Evolutionary conservation across 1,284 basidiomycete genomes (phyloP).

Genomic region (Cystobasidium pallidum): DNA sequence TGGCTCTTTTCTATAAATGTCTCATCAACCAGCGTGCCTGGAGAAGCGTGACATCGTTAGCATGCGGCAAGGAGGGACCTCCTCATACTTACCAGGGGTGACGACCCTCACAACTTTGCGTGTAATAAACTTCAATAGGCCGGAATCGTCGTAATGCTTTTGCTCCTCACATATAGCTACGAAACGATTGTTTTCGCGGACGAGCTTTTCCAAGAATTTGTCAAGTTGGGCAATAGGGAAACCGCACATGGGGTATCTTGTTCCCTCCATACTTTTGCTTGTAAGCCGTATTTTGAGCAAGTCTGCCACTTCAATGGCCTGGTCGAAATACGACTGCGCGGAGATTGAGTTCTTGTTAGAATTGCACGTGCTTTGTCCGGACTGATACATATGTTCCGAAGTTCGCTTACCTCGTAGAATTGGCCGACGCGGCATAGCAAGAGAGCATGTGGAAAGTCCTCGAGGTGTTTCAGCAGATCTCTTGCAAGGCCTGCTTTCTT

Average conservation of each 20-base stretch:
- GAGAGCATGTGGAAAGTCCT: slow-evolving; percentile 81
- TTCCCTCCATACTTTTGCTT: slow-evolving; percentile 67
- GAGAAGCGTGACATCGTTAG: neutral
- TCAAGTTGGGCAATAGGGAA: slow-evolving; percentile 84
- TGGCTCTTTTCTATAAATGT: slow-evolving; percentile 78
- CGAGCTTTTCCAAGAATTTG: slow-evolving; percentile 80
- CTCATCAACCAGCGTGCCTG: slow-evolving; percentile 78
- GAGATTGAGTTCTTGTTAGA: slow-evolving; percentile 17
- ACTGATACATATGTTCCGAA: neutral
- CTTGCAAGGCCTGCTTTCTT: slow-evolving; percentile 62
- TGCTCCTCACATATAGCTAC: slow-evolving; percentile 94
- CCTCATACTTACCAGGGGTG: slow-evolving; percentile 72
- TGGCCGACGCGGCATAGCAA: slow-evolving; percentile 87
- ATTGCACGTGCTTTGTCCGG: slow-evolving; percentile 10
- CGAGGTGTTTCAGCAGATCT: slow-evolving; percentile 71
- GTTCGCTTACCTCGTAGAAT: slow-evolving; percentile 80
- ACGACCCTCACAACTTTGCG: slow-evolving; percentile 72
- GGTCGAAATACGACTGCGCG: slow-evolving; percentile 85
- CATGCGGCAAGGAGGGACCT: neutral
- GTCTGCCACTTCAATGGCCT: slow-evolving; percentile 75
- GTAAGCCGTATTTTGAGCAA: slow-evolving; percentile 81
- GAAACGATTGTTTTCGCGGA: slow-evolving; percentile 76
- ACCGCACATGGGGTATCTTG: slow-evolving; percentile 76
- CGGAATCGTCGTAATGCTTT: slow-evolving; percentile 57
- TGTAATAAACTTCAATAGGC: slow-evolving; percentile 27